Evolutionary conservation across 177 flowering plant genomes (phyloP).

Genomic region (Vitis hybrid): DNA sequence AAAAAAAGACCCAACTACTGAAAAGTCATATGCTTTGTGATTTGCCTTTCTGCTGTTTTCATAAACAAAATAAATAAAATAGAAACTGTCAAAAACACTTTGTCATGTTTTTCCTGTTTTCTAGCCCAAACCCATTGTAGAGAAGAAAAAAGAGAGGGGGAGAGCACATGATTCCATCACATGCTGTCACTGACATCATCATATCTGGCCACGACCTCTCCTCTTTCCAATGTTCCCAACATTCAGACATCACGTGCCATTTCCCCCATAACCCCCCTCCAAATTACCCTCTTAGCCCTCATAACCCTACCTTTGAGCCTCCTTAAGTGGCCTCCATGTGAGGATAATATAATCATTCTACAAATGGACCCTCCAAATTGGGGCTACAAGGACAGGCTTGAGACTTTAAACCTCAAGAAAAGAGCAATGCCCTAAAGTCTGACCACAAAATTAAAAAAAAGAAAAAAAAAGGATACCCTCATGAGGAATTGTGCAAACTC

Average conservation of each 20-base stretch:
- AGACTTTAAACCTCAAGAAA: neutral
- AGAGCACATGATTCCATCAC: slow-evolving; percentile 39
- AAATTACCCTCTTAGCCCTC: neutral
- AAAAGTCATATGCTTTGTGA: too few relatives aligned
- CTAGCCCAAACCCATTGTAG: neutral
- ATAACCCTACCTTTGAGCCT: neutral
- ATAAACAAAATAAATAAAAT: too few relatives aligned
- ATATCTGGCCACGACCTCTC: slow-evolving; percentile 57
- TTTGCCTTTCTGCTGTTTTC: too few relatives aligned
- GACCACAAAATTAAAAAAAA: neutral
- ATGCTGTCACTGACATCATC: slow-evolving; percentile 63
- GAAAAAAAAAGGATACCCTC: neutral
- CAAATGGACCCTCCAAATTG: neutral
- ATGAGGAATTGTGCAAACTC: slow-evolving; percentile 16
- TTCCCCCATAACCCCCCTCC: slow-evolving; percentile 5
- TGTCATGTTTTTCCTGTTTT: neutral
- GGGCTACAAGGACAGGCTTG: too few relatives aligned
- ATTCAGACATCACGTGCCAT: slow-evolving; percentile 60
- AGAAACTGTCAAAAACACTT: too few relatives aligned
- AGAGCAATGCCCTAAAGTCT: slow-evolving; percentile 6
- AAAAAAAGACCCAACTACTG: too few relatives aligned
- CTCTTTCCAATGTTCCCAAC: slow-evolving; percentile 64
- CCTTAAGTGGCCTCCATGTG: neutral
- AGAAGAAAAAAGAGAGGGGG: slow-evolving; percentile 1
- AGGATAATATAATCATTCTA: neutral